Evolutionary conservation across 2,329 filamentous ascomycete species (phyloP).

Genomic region (Penicillium sumatraense): DNA sequence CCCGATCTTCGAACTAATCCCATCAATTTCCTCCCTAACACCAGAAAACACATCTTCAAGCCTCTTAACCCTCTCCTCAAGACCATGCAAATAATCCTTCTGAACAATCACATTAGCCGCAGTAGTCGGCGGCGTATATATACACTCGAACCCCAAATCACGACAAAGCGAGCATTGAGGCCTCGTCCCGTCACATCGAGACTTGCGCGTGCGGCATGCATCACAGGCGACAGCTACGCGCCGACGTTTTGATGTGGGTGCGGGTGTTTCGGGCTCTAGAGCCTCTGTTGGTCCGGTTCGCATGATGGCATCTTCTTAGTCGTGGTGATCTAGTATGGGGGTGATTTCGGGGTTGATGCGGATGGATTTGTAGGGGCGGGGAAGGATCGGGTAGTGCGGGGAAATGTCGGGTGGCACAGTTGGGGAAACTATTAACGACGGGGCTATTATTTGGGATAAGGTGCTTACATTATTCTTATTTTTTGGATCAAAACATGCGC

Average conservation of each 20-base stretch:
- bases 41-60: slow-evolving; percentile 30
- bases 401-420: neutral
- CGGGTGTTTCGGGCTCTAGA: slow-evolving; percentile 1
- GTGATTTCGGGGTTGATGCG: neutral
- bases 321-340: neutral
- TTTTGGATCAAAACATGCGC: too few relatives aligned
- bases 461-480: too few relatives aligned
- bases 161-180: slow-evolving; percentile 50
- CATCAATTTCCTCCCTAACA: slow-evolving; percentile 14
- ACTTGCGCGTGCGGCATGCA: slow-evolving; percentile 42
- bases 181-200: slow-evolving; percentile 47
- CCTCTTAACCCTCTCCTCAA: slow-evolving; percentile 33
- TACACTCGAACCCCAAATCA: slow-evolving; percentile 50
- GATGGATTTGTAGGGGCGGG: neutral
- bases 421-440: too few relatives aligned
- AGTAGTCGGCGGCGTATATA: slow-evolving; percentile 44
- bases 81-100: slow-evolving; percentile 39
- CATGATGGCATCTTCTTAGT: slow-evolving; percentile 1
- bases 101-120: slow-evolving; percentile 45
- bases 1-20: slow-evolving; percentile 5
- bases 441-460: too few relatives aligned
- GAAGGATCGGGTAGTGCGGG: neutral
- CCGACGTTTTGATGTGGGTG: slow-evolving; percentile 36
- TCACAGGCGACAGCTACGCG: slow-evolving; percentile 47
- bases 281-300: neutral